Evolutionary conservation across 352 stramenopile species (phyloP).

Genomic region (Phytophthora cactorum): DNA sequence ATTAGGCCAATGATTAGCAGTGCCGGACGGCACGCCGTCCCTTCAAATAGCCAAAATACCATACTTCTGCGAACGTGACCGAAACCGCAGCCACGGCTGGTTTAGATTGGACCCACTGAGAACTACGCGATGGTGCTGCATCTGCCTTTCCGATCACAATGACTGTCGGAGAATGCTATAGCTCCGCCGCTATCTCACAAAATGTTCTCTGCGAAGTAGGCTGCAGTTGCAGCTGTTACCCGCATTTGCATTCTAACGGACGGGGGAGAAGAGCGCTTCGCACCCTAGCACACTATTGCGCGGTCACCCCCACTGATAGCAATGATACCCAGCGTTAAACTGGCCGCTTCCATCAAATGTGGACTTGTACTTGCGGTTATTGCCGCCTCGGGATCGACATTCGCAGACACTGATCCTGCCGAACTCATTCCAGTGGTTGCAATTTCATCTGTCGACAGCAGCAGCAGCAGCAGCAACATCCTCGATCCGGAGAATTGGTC

Average conservation of each 20-base stretch:
- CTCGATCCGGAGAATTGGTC: slow-evolving; percentile 28
- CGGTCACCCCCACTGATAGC: background rate
- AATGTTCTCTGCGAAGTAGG: slow-evolving; percentile 12
- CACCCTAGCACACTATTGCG: background rate
- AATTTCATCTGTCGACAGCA: slow-evolving; percentile 2
- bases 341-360: background rate
- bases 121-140: slow-evolving; percentile 9
- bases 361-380: background rate
- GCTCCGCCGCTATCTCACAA: slow-evolving; percentile 2
- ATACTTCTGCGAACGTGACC: no score
- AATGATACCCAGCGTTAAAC: background rate
- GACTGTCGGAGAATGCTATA: background rate
- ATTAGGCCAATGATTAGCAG: no score
- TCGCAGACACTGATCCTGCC: slow-evolving; percentile 9
- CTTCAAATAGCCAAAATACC: no score
- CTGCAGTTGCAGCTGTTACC: background rate
- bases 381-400: background rate
- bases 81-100: no score
- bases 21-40: no score
- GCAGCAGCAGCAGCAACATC: slow-evolving; percentile 5
- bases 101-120: background rate
- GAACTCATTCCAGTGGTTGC: slow-evolving; percentile 23
- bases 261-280: background rate
- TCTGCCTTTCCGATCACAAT: background rate
- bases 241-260: slow-evolving; percentile 9